Evolutionary conservation across 495 filamentous ascomycete species (phyloP).

Genomic region (Lentithecium fluviatile): DNA sequence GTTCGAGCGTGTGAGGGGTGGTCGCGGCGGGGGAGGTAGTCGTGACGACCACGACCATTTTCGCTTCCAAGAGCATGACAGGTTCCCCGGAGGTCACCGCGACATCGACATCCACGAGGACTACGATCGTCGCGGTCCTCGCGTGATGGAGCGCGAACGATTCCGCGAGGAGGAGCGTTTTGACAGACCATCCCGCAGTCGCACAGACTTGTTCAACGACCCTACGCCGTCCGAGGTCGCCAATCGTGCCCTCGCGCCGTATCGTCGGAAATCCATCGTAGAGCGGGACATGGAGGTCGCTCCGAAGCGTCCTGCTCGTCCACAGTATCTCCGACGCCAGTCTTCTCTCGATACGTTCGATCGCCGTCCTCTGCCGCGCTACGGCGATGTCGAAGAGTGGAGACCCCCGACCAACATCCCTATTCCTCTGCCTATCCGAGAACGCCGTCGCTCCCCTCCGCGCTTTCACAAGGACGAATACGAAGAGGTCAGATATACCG

Average conservation of each 20-base stretch:
- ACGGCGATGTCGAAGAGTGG: conserved; percentile 48
- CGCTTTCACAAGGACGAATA: conserved; percentile 39
- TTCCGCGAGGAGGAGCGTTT: conserved; percentile 57
- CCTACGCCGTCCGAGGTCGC: conserved; percentile 39
- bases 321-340: conserved; percentile 62
- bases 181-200: conserved; percentile 50
- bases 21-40: conserved; percentile 12
- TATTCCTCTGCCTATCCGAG: conserved; percentile 54
- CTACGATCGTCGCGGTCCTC: conserved; percentile 38
- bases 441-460: conserved; percentile 30
- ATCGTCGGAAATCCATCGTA: conserved; percentile 39
- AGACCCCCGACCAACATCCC: conserved; percentile 52
- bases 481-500: conserved; percentile 46
- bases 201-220: conserved; percentile 41
- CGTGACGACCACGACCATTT: conserved; percentile 34
- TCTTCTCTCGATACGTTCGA: conserved; percentile 73
- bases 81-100: conserved; percentile 33
- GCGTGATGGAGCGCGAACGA: conserved; percentile 52
- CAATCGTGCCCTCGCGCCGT: conserved; percentile 42
- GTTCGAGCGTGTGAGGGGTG: conserved; percentile 40
- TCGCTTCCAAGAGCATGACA: conserved; percentile 43
- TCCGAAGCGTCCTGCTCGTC: conserved; percentile 50
- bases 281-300: conserved; percentile 49
- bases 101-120: conserved; percentile 41
- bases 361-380: conserved; percentile 56